These are phyloP conservation scores for Wickerhamomyces canadensis DNA, from an alignment of 805 yeast genomes.

Conservation along the genomic window DNA sequence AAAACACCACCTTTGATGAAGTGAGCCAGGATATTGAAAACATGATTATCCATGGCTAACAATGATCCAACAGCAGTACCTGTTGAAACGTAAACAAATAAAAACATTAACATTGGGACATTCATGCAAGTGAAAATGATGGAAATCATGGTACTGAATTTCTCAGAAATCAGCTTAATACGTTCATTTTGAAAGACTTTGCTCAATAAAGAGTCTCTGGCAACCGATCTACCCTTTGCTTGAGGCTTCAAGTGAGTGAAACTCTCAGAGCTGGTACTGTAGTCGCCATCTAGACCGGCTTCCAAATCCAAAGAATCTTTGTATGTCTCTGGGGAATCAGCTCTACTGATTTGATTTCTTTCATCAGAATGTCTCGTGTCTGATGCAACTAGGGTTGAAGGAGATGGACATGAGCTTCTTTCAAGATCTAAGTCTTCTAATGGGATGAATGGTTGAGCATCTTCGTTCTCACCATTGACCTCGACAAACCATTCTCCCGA, in stretches of 20 bases:
- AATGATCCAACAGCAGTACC: constrained; percentile 60
- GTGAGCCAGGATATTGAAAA: constrained; percentile 87
- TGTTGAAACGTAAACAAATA: constrained; percentile 47
- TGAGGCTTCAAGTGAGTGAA: no score
- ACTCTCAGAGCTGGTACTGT: constrained; percentile 1
- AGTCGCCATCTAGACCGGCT: constrained; percentile 7
- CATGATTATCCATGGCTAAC: constrained; percentile 59
- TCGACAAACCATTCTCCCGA: constrained; percentile 23
- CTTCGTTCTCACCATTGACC: constrained; percentile 14
- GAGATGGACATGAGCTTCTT: constrained; percentile 17
- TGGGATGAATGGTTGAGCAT: constrained; percentile 23
- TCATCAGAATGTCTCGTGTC: constrained; percentile 8
- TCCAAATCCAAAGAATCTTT: constrained; percentile 22
- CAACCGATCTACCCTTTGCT: constrained; percentile 10
- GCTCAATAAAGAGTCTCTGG: constrained; percentile 30
- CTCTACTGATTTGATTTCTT: background rate
- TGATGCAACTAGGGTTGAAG: constrained; percentile 19
- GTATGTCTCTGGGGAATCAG: constrained; percentile 15
- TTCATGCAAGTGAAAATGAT: constrained; percentile 47
- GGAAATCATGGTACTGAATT: constrained; percentile 22
- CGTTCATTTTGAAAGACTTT: constrained; percentile 30
- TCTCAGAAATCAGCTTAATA: constrained; percentile 18
- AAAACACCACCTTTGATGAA: constrained; percentile 95
- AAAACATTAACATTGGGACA: constrained; percentile 58
- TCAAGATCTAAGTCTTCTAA: constrained; percentile 25